phyloP scores from a whole-genome alignment of 208 protist genomes.

The Leishmania amazonensis region DNA sequence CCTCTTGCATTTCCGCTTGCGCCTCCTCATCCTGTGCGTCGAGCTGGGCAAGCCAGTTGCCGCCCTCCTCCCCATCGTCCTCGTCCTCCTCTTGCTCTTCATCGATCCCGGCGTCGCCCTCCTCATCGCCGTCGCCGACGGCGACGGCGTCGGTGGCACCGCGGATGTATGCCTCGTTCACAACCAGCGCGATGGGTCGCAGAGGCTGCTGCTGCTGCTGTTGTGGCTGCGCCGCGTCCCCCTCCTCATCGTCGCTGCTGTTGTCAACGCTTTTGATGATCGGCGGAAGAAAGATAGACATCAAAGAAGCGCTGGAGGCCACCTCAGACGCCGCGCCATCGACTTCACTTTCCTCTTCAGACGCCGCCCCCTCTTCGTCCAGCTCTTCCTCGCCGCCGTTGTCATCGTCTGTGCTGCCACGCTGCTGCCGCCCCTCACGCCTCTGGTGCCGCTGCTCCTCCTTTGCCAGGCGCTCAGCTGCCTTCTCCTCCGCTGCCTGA shows the following conservation, averaged over 20 bases:
- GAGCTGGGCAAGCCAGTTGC: conserved; percentile 19
- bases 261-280: neutral
- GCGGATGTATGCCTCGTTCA: conserved; percentile 44
- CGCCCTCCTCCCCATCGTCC: conserved; percentile 23
- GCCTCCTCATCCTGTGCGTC: conserved; percentile 22
- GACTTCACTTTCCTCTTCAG: conserved; percentile 5
- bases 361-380: neutral
- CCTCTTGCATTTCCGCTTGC: conserved; percentile 22
- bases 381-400: conserved; percentile 20
- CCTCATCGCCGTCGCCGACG: conserved; percentile 25
- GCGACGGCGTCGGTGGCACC: conserved; percentile 41
- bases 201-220: neutral
- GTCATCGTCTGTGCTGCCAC: conserved; percentile 15
- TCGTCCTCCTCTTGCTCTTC: conserved; percentile 55
- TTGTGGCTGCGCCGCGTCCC: conserved; percentile 12
- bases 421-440: conserved; percentile 28
- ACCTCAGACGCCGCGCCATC: neutral
- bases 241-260: conserved; percentile 19
- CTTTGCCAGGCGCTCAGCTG: conserved; percentile 13
- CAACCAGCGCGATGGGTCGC: conserved; percentile 15
- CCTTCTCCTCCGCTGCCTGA: conserved; percentile 33
- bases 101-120: conserved; percentile 31
- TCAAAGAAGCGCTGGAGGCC: conserved; percentile 3
- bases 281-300: conserved; percentile 14
- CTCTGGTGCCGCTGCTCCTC: conserved; percentile 37